Evolutionary conservation across 2,329 filamentous ascomycete genomes (phyloP), one percentile per base, ranked within the genome.

Genomic region (Sporothrix dimorphospora): DNA sequence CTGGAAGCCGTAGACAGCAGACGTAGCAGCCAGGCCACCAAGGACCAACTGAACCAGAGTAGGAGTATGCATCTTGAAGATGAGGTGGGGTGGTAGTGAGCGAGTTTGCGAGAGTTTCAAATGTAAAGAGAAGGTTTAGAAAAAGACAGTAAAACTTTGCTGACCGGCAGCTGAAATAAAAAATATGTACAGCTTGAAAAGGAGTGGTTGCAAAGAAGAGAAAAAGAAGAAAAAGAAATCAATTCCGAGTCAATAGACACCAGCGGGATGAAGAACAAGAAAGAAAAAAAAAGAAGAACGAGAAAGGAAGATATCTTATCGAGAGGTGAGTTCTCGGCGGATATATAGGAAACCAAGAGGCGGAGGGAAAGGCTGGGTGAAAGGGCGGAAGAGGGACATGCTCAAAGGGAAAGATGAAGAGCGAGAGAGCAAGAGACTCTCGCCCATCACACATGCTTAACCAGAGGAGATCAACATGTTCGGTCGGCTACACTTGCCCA

Each of bases 1-100:
- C 75, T 79, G 75, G 75, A 78, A 80, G 69, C 75, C 75, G 71
- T 74, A 74, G 42, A 79, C 78, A 55, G 78, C 77, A 42, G 79
- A 78, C 8, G 78, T 73, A 71, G 78, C 79, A 69, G 78, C 74
- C 38, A 80, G 77, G 75, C 78, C 77, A 67, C 78, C 75, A 57
- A 79, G 71, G 72, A 78, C 75, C 67, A 79, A 73, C 74, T 79
- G 77, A 55, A 77, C 74, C 68, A 80, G 65, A 14, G 79, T 78
- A 73, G 76, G 77, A 72, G 78, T 75, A 75, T 80, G 76, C 79
- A 79, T 80, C 4, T 74, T 79, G 76, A 75, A 49, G 21, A 34
- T 14, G 34, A 40, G 65, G 21, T 42, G 45, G 47, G 40, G 51
- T 21, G 21, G 57, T 34, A 53, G 14, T 71, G 72, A 73, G 72